Evolutionary conservation across 2,329 filamentous ascomycete genomes (phyloP).

Genomic region (Scleromitrula shiraiana): DNA sequence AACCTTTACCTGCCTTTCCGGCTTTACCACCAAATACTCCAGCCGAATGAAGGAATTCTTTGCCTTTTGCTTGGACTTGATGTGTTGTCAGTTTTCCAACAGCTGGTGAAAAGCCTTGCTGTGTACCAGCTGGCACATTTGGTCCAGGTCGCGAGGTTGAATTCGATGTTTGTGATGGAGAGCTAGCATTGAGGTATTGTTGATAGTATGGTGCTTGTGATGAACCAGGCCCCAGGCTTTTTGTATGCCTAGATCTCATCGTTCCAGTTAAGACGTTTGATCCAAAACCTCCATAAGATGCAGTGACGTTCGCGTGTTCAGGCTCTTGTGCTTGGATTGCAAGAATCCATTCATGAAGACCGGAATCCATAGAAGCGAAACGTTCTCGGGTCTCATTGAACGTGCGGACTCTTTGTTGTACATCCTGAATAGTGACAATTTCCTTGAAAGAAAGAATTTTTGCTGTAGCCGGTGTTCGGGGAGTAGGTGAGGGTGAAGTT

Average conservation of each 20-base stretch:
- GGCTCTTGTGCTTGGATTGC: conserved; percentile 39
- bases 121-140: conserved; percentile 16
- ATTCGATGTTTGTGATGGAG: conserved; percentile 22
- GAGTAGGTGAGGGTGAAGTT: conserved; percentile 11
- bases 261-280: conserved; percentile 13
- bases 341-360: conserved; percentile 54
- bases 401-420: conserved; percentile 61
- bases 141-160: conserved; percentile 14
- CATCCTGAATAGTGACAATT: conserved; percentile 61
- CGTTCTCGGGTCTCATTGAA: conserved; percentile 66
- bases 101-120: conserved; percentile 22
- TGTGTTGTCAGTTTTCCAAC: conserved; percentile 26
- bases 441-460: conserved; percentile 51
- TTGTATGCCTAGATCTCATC: conserved; percentile 19
- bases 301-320: conserved; percentile 38
- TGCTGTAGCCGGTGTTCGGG: conserved; percentile 1
- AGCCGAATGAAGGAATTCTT: conserved; percentile 79
- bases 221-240: conserved; percentile 12
- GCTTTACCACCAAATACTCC: conserved; percentile 62
- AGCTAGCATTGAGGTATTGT: conserved; percentile 46
- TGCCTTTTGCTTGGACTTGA: conserved; percentile 59
- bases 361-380: conserved; percentile 66
- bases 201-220: conserved; percentile 46
- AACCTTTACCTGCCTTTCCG: conserved; percentile 76
- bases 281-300: conserved; percentile 14